Evolutionary conservation across 2,329 filamentous ascomycete species (phyloP).

Genomic region (Colletotrichum australisinense): DNA sequence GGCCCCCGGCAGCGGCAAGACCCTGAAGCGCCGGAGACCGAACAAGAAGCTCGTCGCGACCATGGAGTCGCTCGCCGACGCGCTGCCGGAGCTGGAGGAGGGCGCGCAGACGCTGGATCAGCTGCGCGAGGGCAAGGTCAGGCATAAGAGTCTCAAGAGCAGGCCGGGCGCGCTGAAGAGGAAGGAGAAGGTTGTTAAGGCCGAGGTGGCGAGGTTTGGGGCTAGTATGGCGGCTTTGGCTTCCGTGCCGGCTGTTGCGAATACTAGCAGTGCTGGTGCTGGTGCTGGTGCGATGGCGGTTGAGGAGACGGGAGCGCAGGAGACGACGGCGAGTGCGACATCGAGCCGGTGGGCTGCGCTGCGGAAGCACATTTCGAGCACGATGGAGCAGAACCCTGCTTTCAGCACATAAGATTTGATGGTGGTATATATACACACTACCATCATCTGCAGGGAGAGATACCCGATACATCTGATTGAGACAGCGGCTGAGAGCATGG

Average conservation of each 20-base stretch:
- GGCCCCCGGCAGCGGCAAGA: conserved; percentile 49
- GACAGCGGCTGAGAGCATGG: background rate
- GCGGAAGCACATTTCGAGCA: conserved; percentile 84
- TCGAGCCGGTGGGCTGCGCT: conserved; percentile 82
- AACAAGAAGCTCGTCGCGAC: conserved; percentile 83
- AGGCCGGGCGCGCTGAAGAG: conserved; percentile 84
- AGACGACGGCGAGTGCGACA: conserved; percentile 47
- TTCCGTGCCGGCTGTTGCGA: conserved; percentile 42
- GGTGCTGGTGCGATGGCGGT: conserved; percentile 28
- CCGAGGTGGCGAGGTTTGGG: conserved; percentile 87
- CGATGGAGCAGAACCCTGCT: conserved; percentile 88
- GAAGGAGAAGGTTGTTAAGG: conserved; percentile 82
- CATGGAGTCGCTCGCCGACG: conserved; percentile 81
- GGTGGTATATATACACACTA: background rate
- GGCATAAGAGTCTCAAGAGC: conserved; percentile 79
- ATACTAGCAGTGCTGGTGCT: conserved; percentile 19
- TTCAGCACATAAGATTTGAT: conserved; percentile 58
- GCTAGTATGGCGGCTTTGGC: conserved; percentile 83
- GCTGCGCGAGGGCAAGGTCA: conserved; percentile 69
- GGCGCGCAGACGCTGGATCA: conserved; percentile 57
- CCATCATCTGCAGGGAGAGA: background rate
- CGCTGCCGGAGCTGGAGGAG: conserved; percentile 74
- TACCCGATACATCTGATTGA: background rate
- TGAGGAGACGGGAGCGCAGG: conserved; percentile 32
- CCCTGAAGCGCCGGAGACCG: conserved; percentile 74